Evolutionary conservation across 1,284 basidiomycete species (phyloP), one percentile per base, ranked within the genome.

Genomic region (Microstroma glucosiphilum): DNA sequence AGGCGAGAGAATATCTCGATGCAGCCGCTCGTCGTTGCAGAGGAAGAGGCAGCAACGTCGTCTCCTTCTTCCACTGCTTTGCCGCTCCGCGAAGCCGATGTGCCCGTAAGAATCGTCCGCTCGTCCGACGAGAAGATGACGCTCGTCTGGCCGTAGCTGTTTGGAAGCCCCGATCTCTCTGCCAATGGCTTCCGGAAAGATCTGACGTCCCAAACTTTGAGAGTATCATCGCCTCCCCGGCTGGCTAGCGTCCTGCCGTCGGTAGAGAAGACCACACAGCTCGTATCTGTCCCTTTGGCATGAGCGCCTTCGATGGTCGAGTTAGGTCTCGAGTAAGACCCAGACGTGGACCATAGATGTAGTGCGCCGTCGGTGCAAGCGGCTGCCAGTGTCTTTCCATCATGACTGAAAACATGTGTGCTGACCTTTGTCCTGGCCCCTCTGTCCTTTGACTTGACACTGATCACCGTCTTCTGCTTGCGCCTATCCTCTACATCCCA

Each of bases 361-460:
- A 98, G 75, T 6, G 91, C 87, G 6, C 96, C 96, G 78, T 98
- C 96, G 65, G 88, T 77, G 71, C 92, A 93, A 26, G 86, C 91
- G 21, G 86, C 86, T 0, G 66, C 70, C 53, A 81, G 55, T n/a
- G 69, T 46, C 0, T 56, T 21, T 1, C 58, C 60, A 15, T 25
- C 21, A 0, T 59, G 56, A 7, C 48, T 41, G 48, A 60, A 70
- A 3, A 41, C 49, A 9, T 71, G 53, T 4, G 88, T 81, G 6
- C 89, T 90, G 15, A 98, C 88, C 77, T 92, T 92, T 12, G 94
- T 97, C 67, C 92, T 85, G 17, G 90, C 88, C n/a, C 96, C 96
- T 57, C 93, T 84, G 70, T 94, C 91, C 79, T 94, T 96, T 19
- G 91, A 93, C 80, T 93, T 94, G 69, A 96, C 89, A 11, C 96